Base-by-base conservation (phyloP, 345 rosid species). In the Isatis tinctoria region DNA sequence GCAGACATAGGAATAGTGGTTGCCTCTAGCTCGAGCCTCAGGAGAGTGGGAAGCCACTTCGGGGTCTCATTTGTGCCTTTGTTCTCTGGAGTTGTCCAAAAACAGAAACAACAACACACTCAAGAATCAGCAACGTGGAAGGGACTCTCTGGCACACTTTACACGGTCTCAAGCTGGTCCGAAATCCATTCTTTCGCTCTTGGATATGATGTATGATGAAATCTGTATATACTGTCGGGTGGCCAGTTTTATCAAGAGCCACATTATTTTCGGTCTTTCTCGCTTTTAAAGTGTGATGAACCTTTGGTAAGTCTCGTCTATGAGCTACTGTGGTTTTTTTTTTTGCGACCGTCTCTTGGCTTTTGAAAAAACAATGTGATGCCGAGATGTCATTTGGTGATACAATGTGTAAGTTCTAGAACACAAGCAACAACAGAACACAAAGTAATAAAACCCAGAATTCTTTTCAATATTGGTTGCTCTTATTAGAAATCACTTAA, bases 1-100 rank as follows among this genome's bases (percentile, higher is more conserved):
- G 99, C 97, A 11, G 99, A 95, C 63, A 87, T 95, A 68, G 99
- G 97, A 44, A 92, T 92, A 37, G 98, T 95, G 59, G 75, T 95
- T 61, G 88, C 92, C 49, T 82, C 91, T 35, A 90, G 99, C 59
- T 71, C 88, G 64, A 95, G 97, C 85, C 85, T 95, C 52, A 85
- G 96, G 81, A 86, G 83, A 77, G 84, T 95, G 56, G 98, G 94
- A 70, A 74, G 78, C 64, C 92, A 85, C 65, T 92, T 84, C 66
- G 99, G 98, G 18, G 84, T 95, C 57, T 85, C 99, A n/a, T 95
- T 92, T 67, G 83, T 90, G 17, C 97, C 96, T 10, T 68, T 96
- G 73, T 90, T 77, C 74, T 78, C 85, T 4, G 95, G 89, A 59
- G 68, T 88, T 72, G 87, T 96, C 27, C 66, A 85, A 83, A 88